Conservation (phyloP, 2,329 filamentous ascomycete genomes). For the Cladophialophora yegresii region DNA sequence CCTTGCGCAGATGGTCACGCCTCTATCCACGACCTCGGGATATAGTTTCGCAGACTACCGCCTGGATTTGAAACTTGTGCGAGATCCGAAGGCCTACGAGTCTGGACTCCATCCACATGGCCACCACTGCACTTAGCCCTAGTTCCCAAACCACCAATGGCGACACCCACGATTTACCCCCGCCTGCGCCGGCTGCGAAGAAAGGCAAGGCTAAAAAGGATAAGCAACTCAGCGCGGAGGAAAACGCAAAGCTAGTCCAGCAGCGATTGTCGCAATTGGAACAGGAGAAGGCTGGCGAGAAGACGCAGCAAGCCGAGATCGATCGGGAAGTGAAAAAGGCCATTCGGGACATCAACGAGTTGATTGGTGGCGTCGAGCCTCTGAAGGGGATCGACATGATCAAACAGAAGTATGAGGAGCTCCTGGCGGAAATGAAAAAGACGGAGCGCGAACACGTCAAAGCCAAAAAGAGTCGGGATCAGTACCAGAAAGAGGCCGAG, state of each 20-base stretch:
- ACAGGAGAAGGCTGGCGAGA: constrained; percentile 87
- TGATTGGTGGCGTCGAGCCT: constrained; percentile 84
- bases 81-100: background rate
- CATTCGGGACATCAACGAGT: constrained; percentile 82
- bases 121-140: constrained; percentile 35
- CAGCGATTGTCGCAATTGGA: constrained; percentile 95
- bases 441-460: constrained; percentile 92
- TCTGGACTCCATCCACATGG: constrained; percentile 20
- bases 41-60: constrained; percentile 11
- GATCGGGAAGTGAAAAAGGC: constrained; percentile 94
- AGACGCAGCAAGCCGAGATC: constrained; percentile 94
- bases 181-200: constrained; percentile 57
- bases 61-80: constrained; percentile 10
- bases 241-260: constrained; percentile 87
- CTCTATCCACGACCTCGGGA: constrained; percentile 11
- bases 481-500: constrained; percentile 95
- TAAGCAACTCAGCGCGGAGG: constrained; percentile 79
- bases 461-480: constrained; percentile 92
- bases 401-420: constrained; percentile 85
- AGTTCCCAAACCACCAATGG: constrained; percentile 44
- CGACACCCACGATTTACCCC: constrained; percentile 47
- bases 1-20: constrained; percentile 17
- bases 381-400: constrained; percentile 88
- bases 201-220: constrained; percentile 72
- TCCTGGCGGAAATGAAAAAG: constrained; percentile 92